Evolutionary conservation across 192 early-diverging fungal species (phyloP).

Genomic region (Dissophora globulifera): DNA sequence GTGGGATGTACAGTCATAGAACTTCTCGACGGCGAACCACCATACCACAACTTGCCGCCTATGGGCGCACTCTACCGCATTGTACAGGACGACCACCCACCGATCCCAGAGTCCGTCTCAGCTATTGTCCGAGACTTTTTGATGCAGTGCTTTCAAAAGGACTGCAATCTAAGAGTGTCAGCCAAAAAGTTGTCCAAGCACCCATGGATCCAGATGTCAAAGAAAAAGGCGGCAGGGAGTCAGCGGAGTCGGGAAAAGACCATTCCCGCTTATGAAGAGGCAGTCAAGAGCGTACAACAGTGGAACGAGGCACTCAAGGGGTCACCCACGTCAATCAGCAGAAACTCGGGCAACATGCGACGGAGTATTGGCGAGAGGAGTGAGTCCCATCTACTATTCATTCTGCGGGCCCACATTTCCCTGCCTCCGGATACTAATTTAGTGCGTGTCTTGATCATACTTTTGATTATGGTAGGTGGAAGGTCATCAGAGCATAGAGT

Average conservation of each 20-base stretch:
- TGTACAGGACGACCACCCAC: conserved; percentile 79
- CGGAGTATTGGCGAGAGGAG: conserved; percentile 14
- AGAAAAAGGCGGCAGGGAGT: conserved; percentile 45
- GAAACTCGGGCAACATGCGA: conserved; percentile 30
- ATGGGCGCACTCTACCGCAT: conserved; percentile 79
- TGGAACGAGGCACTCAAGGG: conserved; percentile 54
- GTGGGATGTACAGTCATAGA: conserved; percentile 79
- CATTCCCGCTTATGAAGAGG: conserved; percentile 49
- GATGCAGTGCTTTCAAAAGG: conserved; percentile 80
- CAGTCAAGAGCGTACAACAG: conserved; percentile 51
- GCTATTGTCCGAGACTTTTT: conserved; percentile 79
- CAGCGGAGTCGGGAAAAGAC: conserved; percentile 35
- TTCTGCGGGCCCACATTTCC: too few relatives aligned
- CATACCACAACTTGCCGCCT: conserved; percentile 74
- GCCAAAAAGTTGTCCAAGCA: conserved; percentile 79
- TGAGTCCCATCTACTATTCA: too few relatives aligned
- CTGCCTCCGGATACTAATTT: too few relatives aligned
- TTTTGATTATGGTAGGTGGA: not conserved
- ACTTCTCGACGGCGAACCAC: conserved; percentile 75
- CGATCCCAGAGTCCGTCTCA: conserved; percentile 72
- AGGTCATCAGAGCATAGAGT: conserved; percentile 18
- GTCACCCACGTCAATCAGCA: conserved; percentile 14
- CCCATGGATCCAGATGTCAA: conserved; percentile 66
- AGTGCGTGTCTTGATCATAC: too few relatives aligned
- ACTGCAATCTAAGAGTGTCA: conserved; percentile 70